A percentile compares a stretch with the other conserved stretches of the same genome.
Conservation (phyloP, 768 basidiomycete species). For the Pleurotus ostreatus region DNA sequence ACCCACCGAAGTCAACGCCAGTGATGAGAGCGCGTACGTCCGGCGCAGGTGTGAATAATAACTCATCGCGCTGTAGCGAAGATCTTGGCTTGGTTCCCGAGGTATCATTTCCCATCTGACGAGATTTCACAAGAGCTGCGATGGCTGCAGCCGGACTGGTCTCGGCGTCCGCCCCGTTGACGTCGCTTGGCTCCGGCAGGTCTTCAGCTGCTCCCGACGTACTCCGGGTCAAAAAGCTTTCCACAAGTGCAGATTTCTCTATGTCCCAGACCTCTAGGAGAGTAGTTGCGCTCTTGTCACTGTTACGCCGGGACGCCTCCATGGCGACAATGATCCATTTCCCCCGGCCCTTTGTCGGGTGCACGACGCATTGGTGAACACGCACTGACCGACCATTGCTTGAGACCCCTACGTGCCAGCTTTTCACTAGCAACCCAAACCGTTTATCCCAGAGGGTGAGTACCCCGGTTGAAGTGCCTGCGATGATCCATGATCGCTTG, state of each 20-base stretch:
- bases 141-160: conserved; percentile 69
- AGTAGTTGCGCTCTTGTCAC: conserved; percentile 36
- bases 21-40: conserved; percentile 69
- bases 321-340: conserved; percentile 88
- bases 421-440: conserved; percentile 84
- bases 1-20: conserved; percentile 76
- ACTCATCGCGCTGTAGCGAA: conserved; percentile 31
- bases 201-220: conserved; percentile 40
- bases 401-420: conserved; percentile 73
- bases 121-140: conserved; percentile 72
- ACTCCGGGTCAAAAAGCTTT: conserved; percentile 66
- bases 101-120: conserved; percentile 30
- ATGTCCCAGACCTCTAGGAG: conserved; percentile 92
- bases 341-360: conserved; percentile 84
- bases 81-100: conserved; percentile 16
- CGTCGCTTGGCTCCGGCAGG: conserved; percentile 48
- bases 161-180: conserved; percentile 53
- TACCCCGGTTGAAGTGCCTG: conserved; percentile 82
- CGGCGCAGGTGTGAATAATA: conserved; percentile 46
- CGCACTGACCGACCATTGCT: conserved; percentile 48
- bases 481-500: conserved; percentile 83
- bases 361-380: conserved; percentile 73
- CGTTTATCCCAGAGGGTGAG: conserved; percentile 93
- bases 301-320: conserved; percentile 44
- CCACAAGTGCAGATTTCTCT: conserved; percentile 74